Evolutionary conservation across 2,329 filamentous ascomycete species (phyloP).

Genomic region (Rutstroemia sp.): DNA sequence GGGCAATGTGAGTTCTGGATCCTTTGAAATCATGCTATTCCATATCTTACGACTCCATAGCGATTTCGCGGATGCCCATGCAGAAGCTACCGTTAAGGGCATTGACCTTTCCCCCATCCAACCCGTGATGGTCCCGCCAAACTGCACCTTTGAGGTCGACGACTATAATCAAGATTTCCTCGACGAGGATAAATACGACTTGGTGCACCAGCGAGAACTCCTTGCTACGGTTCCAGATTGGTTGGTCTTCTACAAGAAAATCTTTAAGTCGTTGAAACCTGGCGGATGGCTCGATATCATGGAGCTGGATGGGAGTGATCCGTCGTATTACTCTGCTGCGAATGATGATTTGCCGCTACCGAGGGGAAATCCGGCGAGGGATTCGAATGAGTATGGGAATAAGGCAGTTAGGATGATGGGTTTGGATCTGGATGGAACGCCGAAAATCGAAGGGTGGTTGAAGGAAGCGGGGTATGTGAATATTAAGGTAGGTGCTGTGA

Average conservation of each 20-base stretch:
- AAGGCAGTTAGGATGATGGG: neutral
- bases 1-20: conserved; percentile 1
- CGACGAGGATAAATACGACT: conserved; percentile 27
- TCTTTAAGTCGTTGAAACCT: conserved; percentile 12
- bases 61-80: conserved; percentile 40
- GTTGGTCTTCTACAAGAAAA: conserved; percentile 11
- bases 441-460: conserved; percentile 24
- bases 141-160: conserved; percentile 56
- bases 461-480: conserved; percentile 37
- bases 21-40: neutral
- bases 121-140: conserved; percentile 47
- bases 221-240: conserved; percentile 12
- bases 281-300: conserved; percentile 9
- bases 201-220: conserved; percentile 23
- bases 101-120: conserved; percentile 53
- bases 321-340: neutral
- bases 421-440: neutral
- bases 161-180: conserved; percentile 43
- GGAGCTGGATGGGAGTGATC: neutral
- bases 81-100: conserved; percentile 40
- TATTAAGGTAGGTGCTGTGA: conserved; percentile 37
- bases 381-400: neutral
- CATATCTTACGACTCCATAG: neutral
- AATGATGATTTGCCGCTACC: neutral
- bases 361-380: neutral